These are phyloP conservation scores for Elaphomyces granulatus DNA, from an alignment of 495 filamentous ascomycete species.

Conservation along the genomic window DNA sequence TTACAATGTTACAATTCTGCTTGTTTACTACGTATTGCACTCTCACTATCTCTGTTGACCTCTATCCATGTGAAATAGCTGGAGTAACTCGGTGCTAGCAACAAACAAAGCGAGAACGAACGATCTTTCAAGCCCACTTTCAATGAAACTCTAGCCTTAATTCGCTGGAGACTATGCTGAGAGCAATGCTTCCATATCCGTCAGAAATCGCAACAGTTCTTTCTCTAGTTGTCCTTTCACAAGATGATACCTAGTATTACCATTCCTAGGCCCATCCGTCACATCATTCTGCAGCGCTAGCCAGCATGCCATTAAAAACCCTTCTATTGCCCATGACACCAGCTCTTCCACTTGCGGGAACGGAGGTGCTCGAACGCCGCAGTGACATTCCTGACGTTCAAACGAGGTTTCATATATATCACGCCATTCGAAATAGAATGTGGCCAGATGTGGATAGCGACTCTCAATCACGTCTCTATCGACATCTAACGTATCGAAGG, in stretches of 20 bases:
- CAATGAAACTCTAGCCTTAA: no score
- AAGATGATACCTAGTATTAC: neutral
- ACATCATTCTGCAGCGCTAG: constrained; percentile 1
- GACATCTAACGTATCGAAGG: neutral
- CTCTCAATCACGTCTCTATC: neutral
- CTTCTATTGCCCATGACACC: neutral
- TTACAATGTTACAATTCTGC: no score
- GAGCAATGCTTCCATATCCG: neutral
- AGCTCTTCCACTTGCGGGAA: neutral
- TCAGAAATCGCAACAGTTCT: neutral
- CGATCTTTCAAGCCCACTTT: no score
- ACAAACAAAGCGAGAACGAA: no score
- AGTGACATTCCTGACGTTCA: constrained; percentile 1
- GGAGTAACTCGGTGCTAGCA: no score
- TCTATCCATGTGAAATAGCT: no score
- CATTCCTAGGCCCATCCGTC: neutral
- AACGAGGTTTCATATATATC: neutral
- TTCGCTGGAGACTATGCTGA: neutral
- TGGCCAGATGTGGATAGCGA: neutral
- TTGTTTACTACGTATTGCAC: no score
- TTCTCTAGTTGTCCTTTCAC: neutral
- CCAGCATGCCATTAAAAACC: constrained; percentile 1
- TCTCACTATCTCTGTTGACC: no score
- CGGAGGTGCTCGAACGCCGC: neutral
- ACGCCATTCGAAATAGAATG: neutral